Conservation (phyloP, 2,329 filamentous ascomycete genomes). For the Davidsoniella australis region DNA sequence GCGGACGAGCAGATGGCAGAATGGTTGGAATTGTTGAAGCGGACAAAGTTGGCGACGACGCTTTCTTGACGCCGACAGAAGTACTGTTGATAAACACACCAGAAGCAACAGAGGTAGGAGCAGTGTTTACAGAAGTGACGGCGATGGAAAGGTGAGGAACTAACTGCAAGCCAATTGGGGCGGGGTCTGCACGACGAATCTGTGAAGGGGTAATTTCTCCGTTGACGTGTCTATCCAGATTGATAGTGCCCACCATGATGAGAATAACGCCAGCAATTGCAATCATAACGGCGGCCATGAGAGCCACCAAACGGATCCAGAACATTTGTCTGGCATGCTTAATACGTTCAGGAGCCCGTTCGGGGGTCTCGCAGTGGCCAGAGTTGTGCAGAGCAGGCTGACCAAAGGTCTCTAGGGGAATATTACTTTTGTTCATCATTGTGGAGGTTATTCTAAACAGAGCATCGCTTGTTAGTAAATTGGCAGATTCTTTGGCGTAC, state of each 20-base stretch:
- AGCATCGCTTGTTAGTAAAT: too few relatives aligned
- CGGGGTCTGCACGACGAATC: slow-evolving; percentile 5
- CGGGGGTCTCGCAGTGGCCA: slow-evolving; percentile 3
- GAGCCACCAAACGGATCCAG: slow-evolving; percentile 3
- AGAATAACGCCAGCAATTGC: slow-evolving; percentile 2
- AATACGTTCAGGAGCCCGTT: neutral
- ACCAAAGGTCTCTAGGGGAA: neutral
- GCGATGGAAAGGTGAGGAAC: neutral
- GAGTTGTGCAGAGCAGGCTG: slow-evolving; percentile 5
- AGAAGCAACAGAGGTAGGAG: slow-evolving; percentile 1
- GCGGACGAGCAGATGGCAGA: slow-evolving; percentile 1
- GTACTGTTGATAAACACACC: neutral
- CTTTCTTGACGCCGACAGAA: neutral
- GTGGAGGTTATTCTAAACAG: too few relatives aligned
- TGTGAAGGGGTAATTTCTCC: neutral
- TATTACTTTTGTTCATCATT: neutral
- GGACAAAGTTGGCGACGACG: too few relatives aligned
- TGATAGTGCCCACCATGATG: slow-evolving; percentile 5
- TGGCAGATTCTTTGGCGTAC: too few relatives aligned
- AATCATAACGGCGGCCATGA: slow-evolving; percentile 6
- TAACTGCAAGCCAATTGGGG: neutral
- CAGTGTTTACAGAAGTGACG: slow-evolving; percentile 5
- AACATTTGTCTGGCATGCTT: slow-evolving; percentile 6
- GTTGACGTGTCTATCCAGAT: slow-evolving; percentile 4
- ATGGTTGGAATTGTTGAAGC: neutral